Conservation (phyloP, 768 basidiomycete species). For the Tephrocybe sp. region DNA sequence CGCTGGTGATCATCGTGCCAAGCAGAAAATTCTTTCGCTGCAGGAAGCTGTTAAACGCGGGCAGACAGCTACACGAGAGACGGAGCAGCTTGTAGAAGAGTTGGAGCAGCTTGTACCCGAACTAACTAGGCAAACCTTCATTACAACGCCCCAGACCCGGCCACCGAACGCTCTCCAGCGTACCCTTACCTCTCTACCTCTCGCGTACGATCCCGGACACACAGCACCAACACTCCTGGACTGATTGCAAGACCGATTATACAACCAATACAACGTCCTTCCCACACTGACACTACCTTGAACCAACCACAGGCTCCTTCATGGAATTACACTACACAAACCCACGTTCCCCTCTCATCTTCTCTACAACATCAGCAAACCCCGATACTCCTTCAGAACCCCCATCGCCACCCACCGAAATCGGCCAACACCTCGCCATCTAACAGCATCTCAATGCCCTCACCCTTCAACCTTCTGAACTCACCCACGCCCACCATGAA, state of each 20-base stretch:
- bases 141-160: slow-evolving; percentile 13
- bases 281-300: slow-evolving; percentile 10
- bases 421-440: slow-evolving; percentile 15
- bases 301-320: not conserved
- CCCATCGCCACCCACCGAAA: slow-evolving; percentile 27
- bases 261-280: slow-evolving; percentile 6
- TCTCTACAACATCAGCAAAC: slow-evolving; percentile 25
- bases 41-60: slow-evolving; percentile 88
- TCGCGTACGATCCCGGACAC: slow-evolving; percentile 16
- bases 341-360: slow-evolving; percentile 23
- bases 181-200: slow-evolving; percentile 19
- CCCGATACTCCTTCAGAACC: slow-evolving; percentile 21
- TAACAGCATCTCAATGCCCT: slow-evolving; percentile 3
- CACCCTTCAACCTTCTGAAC: slow-evolving; percentile 1
- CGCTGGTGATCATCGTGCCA: slow-evolving; percentile 73
- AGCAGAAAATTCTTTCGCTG: slow-evolving; percentile 83
- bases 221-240: slow-evolving; percentile 19
- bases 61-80: slow-evolving; percentile 51
- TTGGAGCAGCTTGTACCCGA: slow-evolving; percentile 32
- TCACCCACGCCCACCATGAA: not conserved
- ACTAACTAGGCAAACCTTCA: slow-evolving; percentile 9
- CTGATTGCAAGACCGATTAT: slow-evolving; percentile 25
- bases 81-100: slow-evolving; percentile 43
- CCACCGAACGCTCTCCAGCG: slow-evolving; percentile 19
- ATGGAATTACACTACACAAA: slow-evolving; percentile 17